These are phyloP conservation scores for Vigna nakashimae DNA, from an alignment of 306 rosid genomes.

Conservation along the genomic window DNA sequence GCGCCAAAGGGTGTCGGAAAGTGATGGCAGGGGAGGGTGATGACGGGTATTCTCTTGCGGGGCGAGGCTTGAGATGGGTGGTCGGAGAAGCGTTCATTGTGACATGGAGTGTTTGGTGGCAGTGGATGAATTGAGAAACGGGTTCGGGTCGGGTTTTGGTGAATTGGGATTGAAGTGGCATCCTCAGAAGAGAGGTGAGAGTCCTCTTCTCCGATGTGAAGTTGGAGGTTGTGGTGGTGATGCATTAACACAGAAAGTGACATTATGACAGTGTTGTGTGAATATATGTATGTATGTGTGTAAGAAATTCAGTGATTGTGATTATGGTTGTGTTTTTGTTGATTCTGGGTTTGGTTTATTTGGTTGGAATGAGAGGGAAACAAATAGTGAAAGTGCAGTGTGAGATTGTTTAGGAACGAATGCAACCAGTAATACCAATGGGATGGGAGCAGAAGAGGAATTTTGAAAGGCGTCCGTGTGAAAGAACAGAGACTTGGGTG, in stretches of 20 bases:
- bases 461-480: too few species aligned
- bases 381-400: too few species aligned
- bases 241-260: constrained; percentile 31
- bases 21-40: constrained; percentile 48
- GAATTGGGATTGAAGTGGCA: constrained; percentile 36
- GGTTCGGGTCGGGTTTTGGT: constrained; percentile 43
- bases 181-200: constrained; percentile 56
- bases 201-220: constrained; percentile 59
- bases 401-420: too few species aligned
- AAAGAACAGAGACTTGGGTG: too few species aligned
- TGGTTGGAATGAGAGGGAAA: too few species aligned
- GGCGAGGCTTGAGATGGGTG: constrained; percentile 48
- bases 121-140: constrained; percentile 42
- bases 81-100: constrained; percentile 54
- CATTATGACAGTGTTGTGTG: too few species aligned
- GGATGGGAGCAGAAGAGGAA: too few species aligned
- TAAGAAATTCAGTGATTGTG: too few species aligned
- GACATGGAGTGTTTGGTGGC: constrained; percentile 35
- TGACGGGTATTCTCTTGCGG: constrained; percentile 38
- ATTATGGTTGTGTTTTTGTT: too few species aligned
- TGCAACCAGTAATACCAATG: too few species aligned
- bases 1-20: constrained; percentile 50
- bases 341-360: too few species aligned
- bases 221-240: constrained; percentile 20
- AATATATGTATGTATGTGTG: too few species aligned